Percentiles rank a stretch among this genome's conserved stretches.
phyloP scores from a whole-genome alignment of 306 rosid species.

The Begonia loranthoides region DNA sequence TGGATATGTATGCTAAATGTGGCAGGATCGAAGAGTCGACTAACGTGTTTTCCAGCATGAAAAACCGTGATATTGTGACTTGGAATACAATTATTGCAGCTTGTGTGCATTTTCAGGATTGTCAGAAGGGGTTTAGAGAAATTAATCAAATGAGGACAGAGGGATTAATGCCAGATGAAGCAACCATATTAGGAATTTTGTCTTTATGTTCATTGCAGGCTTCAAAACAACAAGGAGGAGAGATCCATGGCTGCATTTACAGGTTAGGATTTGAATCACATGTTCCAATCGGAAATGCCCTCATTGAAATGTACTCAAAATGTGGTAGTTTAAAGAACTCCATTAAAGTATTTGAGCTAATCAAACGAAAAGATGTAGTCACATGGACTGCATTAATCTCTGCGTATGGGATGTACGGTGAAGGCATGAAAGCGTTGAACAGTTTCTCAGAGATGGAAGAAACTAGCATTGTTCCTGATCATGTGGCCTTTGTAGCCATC shows the following conservation, averaged over 20 bases:
- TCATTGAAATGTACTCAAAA: slow-evolving; percentile 66
- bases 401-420: slow-evolving; percentile 53
- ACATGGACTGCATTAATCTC: slow-evolving; percentile 54
- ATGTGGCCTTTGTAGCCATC: slow-evolving; percentile 41
- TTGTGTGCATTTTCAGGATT: slow-evolving; percentile 15
- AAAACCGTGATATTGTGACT: slow-evolving; percentile 18
- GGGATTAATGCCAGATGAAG: slow-evolving; percentile 20
- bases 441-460: slow-evolving; percentile 41
- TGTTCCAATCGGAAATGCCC: slow-evolving; percentile 41
- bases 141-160: slow-evolving; percentile 17
- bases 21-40: slow-evolving; percentile 10
- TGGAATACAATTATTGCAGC: slow-evolving; percentile 26
- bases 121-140: slow-evolving; percentile 10
- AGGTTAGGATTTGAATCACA: slow-evolving; percentile 30
- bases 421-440: slow-evolving; percentile 37
- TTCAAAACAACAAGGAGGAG: slow-evolving; percentile 29
- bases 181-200: slow-evolving; percentile 21
- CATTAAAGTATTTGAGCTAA: slow-evolving; percentile 29
- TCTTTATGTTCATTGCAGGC: slow-evolving; percentile 20
- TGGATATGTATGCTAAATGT: slow-evolving; percentile 29
- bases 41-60: slow-evolving; percentile 14
- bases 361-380: slow-evolving; percentile 40
- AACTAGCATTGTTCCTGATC: slow-evolving; percentile 34
- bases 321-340: slow-evolving; percentile 42
- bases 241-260: slow-evolving; percentile 44